Base-by-base conservation (phyloP, 169 alveolate genomes). In the Babesia sp. region DNA sequence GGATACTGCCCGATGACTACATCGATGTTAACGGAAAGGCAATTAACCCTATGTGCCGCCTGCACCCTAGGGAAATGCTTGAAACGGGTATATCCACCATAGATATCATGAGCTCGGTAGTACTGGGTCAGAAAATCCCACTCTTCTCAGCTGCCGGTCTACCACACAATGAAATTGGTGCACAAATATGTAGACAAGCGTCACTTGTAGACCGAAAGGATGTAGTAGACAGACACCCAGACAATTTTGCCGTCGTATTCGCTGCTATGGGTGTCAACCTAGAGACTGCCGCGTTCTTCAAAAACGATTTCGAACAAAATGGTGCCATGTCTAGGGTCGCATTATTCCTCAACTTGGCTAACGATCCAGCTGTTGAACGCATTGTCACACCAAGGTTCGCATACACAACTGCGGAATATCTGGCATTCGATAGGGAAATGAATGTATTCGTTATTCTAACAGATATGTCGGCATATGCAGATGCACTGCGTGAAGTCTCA, bases 181-280 rank as follows among this genome's bases (percentile, higher is more conserved):
- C 99, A 24, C 99, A 98, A 87, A 97, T 98, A 75, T 97, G 99
- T 85, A 91, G 99, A 46, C 99, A 98, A 83, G 99, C 99, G 34
- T 91, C 98, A 28, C 81, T 98, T 61, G 99, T 98, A 26, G 97
- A 95, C 81, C 98, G 98, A 11, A 98, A 98, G 91, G 99, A 97
- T 81, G 98, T 96, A 18, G 73, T 90, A 63, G 99, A 98, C 87
- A 98, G 96, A 75, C 94, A 98, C 55, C 97, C 96, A 54, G 99
- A 98, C 75, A 98, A 98, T 91, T 98, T 98, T 86, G 99, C 99
- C 50, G 97, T 98, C 28, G 99, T 98, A 9, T 98, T 98, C 91
- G 99, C 99, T 11, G 99, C 99, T 55, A 98, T 98, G 99, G 99
- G 99, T 31, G 99, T 96, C 41, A 98, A 98, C 92, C 95, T 97